Percentiles rank a stretch among this genome's conserved stretches.
Evolutionary conservation across 495 filamentous ascomycete species (phyloP).

Genomic region (Platismatia glauca): DNA sequence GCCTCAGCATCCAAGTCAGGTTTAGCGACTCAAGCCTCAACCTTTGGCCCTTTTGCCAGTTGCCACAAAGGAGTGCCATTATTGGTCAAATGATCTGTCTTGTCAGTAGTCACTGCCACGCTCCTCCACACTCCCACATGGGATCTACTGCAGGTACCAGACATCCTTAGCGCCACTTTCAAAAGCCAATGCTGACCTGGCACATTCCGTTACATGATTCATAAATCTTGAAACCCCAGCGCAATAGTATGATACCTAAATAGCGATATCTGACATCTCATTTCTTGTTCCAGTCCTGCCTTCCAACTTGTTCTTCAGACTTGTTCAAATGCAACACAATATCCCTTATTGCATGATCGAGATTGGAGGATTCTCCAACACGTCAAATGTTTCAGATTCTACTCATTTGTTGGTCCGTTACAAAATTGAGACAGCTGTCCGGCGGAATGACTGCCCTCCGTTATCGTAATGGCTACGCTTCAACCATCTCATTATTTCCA

Average conservation of each 20-base stretch:
- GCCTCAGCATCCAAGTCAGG: background rate
- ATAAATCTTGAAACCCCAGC: no score
- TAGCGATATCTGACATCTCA: background rate
- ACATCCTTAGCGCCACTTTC: background rate
- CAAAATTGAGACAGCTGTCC: background rate
- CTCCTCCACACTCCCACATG: background rate
- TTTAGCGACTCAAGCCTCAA: background rate
- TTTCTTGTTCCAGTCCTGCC: background rate
- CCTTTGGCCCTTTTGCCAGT: background rate
- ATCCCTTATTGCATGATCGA: background rate
- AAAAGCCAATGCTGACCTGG: background rate
- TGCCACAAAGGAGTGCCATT: background rate
- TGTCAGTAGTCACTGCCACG: background rate
- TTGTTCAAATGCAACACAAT: background rate
- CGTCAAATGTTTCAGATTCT: background rate
- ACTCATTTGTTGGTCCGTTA: slow-evolving; percentile 1
- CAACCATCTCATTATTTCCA: background rate
- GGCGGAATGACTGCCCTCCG: background rate
- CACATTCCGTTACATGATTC: no score
- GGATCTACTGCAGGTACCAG: slow-evolving; percentile 15
- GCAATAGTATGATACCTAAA: no score
- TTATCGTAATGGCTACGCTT: background rate
- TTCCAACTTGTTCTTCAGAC: background rate
- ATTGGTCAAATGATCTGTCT: background rate
- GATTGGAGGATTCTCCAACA: slow-evolving; percentile 9